Conservation (phyloP, 1,284 basidiomycete genomes). For the Cutaneotrichosporon daszewskae region DNA sequence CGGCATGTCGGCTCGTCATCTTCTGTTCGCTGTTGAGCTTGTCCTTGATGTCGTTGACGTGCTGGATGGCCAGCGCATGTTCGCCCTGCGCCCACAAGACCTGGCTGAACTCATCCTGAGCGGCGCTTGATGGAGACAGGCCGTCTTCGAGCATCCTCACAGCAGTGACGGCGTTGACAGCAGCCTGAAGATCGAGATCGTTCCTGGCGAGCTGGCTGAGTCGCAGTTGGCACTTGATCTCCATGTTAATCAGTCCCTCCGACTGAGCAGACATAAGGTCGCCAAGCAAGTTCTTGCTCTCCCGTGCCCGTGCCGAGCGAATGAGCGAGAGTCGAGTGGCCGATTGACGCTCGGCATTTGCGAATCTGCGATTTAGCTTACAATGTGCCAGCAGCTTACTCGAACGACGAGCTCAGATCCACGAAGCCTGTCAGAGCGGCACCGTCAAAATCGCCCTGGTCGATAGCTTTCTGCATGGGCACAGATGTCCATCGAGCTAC, state of each 20-base stretch:
- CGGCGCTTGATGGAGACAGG: conserved; percentile 48
- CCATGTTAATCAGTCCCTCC: conserved; percentile 56
- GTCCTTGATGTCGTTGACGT: conserved; percentile 47
- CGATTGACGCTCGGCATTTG: conserved; percentile 67
- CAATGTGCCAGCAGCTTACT: conserved; percentile 52
- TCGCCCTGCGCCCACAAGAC: conserved; percentile 87
- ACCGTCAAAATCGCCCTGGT: conserved; percentile 42
- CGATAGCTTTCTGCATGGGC: conserved; percentile 21
- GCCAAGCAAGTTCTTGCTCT: conserved; percentile 57
- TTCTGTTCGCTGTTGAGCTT: background rate
- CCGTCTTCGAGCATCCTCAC: conserved; percentile 60
- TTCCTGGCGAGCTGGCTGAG: conserved; percentile 70
- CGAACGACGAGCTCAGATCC: conserved; percentile 56
- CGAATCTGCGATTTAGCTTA: conserved; percentile 56
- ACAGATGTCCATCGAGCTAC: conserved; percentile 47
- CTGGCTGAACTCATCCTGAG: conserved; percentile 66
- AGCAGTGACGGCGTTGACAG: conserved; percentile 75
- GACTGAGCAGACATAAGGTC: conserved; percentile 57
- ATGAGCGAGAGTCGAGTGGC: conserved; percentile 79
- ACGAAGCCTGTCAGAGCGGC: conserved; percentile 51
- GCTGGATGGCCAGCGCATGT: conserved; percentile 73
- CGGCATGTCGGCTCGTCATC: conserved; percentile 3
- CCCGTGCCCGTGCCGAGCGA: conserved; percentile 59
- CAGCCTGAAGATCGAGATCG: conserved; percentile 67
- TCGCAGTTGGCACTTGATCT: conserved; percentile 64